Base-by-base conservation (phyloP, 2,329 filamentous ascomycete genomes). In the Colletotrichum sp. region DNA sequence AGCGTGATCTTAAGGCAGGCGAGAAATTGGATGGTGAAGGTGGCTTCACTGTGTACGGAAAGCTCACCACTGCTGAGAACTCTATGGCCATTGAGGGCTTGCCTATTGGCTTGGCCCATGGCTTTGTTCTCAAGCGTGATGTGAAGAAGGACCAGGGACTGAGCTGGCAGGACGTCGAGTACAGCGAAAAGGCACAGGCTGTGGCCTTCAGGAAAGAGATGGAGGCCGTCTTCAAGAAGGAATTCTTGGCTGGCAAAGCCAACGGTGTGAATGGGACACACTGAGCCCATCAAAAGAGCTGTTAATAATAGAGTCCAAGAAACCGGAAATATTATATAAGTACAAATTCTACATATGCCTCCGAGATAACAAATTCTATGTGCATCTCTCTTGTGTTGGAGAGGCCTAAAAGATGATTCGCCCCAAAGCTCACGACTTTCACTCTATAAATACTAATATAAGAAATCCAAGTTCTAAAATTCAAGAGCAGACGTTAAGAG, bases 1-100 rank as follows among this genome's bases (percentile, higher is more conserved):
- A 88, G 81, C 82, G 85, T 12, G 85, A 88, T 72, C 81, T 88
- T n/a, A 82, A 84, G 64, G 82, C 82, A 15, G 86, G 84, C 55
- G 87, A 88, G 80, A 86, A 97, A 80, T 82, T 88, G 1, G 87
- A 88, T 75, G 86, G 85, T 3, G 86, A 87, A 77, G 86, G 86
- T 19, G 87, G 86, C 3, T 88, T 85, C 78, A 87, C 85, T 77
- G 86, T 87, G 12, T 87, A 86, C 76, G 86, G 87, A 9, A 86
- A 84, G 75, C 80, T 88, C 11, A 85, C 86, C 83, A 83, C 83
- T 3, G 85, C 86, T 11, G 59, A 62, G 29, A 32, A 62, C 12
- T 62, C 59, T 3, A 62, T 25, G 59, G 29, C 29, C 1, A 62
- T 34, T 15, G 59, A 62, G 11, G 30, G 59, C 6, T 6, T 62